Evolutionary conservation across 208 protist genomes (phyloP), one percentile per base, ranked within the genome.

Genomic region (Trypanosoma conorhini): DNA sequence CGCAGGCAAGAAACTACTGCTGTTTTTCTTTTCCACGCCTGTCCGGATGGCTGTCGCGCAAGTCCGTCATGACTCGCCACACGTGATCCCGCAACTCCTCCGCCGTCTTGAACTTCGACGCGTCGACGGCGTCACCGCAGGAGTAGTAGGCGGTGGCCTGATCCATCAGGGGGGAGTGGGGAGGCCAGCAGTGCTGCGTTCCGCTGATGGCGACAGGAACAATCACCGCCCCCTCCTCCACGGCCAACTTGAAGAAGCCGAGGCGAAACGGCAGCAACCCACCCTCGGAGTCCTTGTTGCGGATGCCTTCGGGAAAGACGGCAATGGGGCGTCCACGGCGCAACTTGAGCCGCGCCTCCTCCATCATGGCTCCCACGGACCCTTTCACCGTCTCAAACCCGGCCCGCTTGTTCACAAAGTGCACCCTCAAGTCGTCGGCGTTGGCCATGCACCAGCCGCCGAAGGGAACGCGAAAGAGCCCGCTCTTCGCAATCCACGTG

Each of bases 251-350:
- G 67, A 95, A 96, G 80, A 94, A 94, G 44, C 92, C 92, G 15
- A 87, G 81, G 35, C 88, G 86, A 65, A 94, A 96, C 0, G 88
- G 84, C 28, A 82, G 74, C 3, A 96, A 73, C 3, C 67, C 68
- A 26, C 88, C 87, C 12, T 88, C 83, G n/a, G 88, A 83, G 54
- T 86, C 74, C 56, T 64, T 69, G 79, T 79, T 95, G 51, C 92
- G 87, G 33, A 85, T 73, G 12, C 92, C 92, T 63, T 96, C 92
- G 8, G 92, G 92, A 62, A 94, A 96, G 5, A 96, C 74, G 65
- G 84, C 87, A n/a, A 96, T 76, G 76, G 85, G 85, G 40, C 87
- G 91, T 12, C 88, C 87, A 31, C 88, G 87, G 21, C 82, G 80
- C 56, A 96, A 74, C 60, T 88, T 87, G 35, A 1, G 28, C 9